Evolutionary conservation across 2,329 filamentous ascomycete species (phyloP).

Genomic region (Neofusicoccum ribis): DNA sequence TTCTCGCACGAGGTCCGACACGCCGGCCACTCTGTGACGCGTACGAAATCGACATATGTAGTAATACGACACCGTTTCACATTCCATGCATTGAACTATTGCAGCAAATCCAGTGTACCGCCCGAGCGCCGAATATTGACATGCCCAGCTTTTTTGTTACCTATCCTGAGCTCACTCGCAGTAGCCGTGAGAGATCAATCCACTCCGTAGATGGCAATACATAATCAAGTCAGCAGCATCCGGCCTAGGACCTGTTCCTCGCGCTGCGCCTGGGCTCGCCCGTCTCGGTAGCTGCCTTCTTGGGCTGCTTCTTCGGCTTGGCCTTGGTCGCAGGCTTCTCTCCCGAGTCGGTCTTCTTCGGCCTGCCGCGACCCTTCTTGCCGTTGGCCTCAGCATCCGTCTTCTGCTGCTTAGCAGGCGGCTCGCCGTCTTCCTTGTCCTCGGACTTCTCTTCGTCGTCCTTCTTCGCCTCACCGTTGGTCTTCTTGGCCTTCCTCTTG

Average conservation of each 20-base stretch:
- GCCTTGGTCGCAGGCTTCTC: constrained; percentile 33
- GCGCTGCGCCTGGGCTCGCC: constrained; percentile 50
- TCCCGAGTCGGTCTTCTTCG: constrained; percentile 37
- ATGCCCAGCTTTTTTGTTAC: constrained; percentile 15
- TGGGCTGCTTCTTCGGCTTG: constrained; percentile 44
- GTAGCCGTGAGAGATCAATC: background rate
- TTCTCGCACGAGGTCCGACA: background rate
- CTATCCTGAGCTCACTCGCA: constrained; percentile 7
- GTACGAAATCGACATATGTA: constrained; percentile 1
- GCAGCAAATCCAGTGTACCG: constrained; percentile 12
- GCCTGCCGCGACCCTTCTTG: constrained; percentile 21
- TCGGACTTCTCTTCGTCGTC: constrained; percentile 25
- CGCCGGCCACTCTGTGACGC: background rate
- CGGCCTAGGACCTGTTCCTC: constrained; percentile 34
- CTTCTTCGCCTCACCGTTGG: constrained; percentile 29
- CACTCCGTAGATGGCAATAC: background rate
- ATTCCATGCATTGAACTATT: constrained; percentile 11
- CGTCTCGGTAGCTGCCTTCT: constrained; percentile 51
- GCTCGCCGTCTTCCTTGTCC: constrained; percentile 26
- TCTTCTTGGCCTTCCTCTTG: constrained; percentile 36
- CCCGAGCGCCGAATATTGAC: constrained; percentile 11
- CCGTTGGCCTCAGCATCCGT: constrained; percentile 35
- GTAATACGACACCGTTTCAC: constrained; percentile 17
- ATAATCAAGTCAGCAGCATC: background rate
- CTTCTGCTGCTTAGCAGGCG: constrained; percentile 35